These are phyloP conservation scores for Colletotrichum zoysiae DNA, from an alignment of 2,329 filamentous ascomycete species.

Conservation along the genomic window DNA sequence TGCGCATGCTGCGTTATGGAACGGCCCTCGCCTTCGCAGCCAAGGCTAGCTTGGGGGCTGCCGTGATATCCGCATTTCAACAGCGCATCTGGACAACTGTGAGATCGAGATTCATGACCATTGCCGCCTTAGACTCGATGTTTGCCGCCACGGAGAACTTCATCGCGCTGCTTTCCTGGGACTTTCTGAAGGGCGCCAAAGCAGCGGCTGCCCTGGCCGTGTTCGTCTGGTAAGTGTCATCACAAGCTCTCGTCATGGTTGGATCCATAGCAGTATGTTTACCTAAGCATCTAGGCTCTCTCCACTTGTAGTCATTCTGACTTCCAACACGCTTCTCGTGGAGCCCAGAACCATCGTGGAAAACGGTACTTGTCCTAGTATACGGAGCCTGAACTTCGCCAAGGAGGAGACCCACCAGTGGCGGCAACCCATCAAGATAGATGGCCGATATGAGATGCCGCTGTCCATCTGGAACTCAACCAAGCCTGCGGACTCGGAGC, in stretches of 20 bases:
- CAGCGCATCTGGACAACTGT: conserved; percentile 45
- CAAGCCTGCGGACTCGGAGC: conserved; percentile 42
- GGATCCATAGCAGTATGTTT: conserved; percentile 7
- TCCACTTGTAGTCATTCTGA: conserved; percentile 55
- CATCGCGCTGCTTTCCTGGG: conserved; percentile 47
- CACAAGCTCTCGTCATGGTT: not conserved
- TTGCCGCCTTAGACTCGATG: conserved; percentile 47
- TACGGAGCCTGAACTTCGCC: conserved; percentile 51
- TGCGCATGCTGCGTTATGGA: conserved; percentile 53
- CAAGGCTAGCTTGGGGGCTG: conserved; percentile 52
- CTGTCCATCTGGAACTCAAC: conserved; percentile 52
- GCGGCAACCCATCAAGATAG: conserved; percentile 49
- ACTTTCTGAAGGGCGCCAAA: conserved; percentile 49
- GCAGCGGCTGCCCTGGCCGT: conserved; percentile 51
- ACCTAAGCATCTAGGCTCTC: conserved; percentile 43
- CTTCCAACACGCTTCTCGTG: conserved; percentile 53
- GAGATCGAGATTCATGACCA: conserved; percentile 40
- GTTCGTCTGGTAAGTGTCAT: conserved; percentile 48
- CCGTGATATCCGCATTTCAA: conserved; percentile 47
- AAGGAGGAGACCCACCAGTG: conserved; percentile 52
- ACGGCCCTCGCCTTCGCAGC: conserved; percentile 52
- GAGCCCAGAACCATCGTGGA: conserved; percentile 44
- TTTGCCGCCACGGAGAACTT: conserved; percentile 52
- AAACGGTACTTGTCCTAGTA: conserved; percentile 48
- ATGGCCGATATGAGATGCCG: conserved; percentile 47